phyloP scores from a whole-genome alignment of 2,329 filamentous ascomycete species.

The Calonectria leucothoes region DNA sequence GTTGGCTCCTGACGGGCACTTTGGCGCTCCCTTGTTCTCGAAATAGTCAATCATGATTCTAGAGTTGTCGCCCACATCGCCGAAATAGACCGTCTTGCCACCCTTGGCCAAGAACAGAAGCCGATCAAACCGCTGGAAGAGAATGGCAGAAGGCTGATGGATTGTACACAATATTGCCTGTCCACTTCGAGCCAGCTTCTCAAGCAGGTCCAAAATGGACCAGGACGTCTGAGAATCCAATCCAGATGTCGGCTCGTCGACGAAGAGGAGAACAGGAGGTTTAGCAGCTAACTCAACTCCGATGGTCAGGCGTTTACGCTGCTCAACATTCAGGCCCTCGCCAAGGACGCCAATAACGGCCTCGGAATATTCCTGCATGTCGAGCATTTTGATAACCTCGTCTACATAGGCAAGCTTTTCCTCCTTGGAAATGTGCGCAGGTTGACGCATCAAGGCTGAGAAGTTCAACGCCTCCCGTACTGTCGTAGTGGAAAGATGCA shows the following conservation, averaged over 20 bases:
- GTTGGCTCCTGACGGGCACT: slow-evolving; percentile 66
- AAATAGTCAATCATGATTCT: slow-evolving; percentile 69
- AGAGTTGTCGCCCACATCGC: slow-evolving; percentile 69
- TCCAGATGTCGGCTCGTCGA: slow-evolving; percentile 69
- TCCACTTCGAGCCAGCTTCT: slow-evolving; percentile 64
- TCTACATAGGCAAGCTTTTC: slow-evolving; percentile 88
- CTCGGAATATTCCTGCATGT: slow-evolving; percentile 72
- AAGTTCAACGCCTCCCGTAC: slow-evolving; percentile 87
- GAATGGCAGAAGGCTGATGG: slow-evolving; percentile 61
- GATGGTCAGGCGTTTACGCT: slow-evolving; percentile 69
- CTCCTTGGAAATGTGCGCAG: slow-evolving; percentile 69
- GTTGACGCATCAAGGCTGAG: slow-evolving; percentile 85
- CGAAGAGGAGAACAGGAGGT: slow-evolving; percentile 66
- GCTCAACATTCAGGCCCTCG: slow-evolving; percentile 68
- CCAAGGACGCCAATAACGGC: slow-evolving; percentile 70
- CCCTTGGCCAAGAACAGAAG: slow-evolving; percentile 70
- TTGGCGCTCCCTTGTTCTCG: slow-evolving; percentile 67
- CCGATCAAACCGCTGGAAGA: slow-evolving; percentile 66
- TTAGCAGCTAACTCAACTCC: slow-evolving; percentile 66
- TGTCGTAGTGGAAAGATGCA: slow-evolving; percentile 83
- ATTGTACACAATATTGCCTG: slow-evolving; percentile 64
- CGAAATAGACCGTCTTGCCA: slow-evolving; percentile 74
- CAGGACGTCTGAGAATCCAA: slow-evolving; percentile 71
- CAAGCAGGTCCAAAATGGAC: slow-evolving; percentile 68
- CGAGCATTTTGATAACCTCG: slow-evolving; percentile 75